A percentile compares a stretch with the other conserved stretches of the same genome.
These are phyloP conservation scores for Ceratocystis diversiconidia DNA, from an alignment of 2,329 filamentous ascomycete species.

Conservation along the genomic window DNA sequence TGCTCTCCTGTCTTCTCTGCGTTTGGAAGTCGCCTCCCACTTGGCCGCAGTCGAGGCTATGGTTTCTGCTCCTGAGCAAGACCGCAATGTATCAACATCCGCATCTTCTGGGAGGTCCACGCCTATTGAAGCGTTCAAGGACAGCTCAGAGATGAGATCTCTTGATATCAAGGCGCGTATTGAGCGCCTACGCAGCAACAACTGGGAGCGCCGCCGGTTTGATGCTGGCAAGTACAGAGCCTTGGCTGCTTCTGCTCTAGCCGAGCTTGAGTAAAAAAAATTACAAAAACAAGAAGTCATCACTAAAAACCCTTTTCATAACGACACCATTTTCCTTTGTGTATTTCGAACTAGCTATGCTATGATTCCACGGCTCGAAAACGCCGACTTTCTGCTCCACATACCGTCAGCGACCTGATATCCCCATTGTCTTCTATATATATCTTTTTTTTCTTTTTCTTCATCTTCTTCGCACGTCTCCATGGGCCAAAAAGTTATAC, in stretches of 20 bases:
- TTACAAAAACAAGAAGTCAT: neutral
- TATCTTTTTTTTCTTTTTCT: neutral
- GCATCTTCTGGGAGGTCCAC: slow-evolving; percentile 13
- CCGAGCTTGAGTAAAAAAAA: slow-evolving; percentile 30
- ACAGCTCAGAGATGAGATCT: slow-evolving; percentile 26
- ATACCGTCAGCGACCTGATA: neutral
- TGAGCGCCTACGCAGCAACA: slow-evolving; percentile 37
- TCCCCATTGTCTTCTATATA: neutral
- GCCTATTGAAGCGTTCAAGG: slow-evolving; percentile 20
- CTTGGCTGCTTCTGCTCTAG: slow-evolving; percentile 36
- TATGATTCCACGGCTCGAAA: neutral
- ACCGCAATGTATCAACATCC: slow-evolving; percentile 12
- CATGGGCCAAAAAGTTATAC: neutral
- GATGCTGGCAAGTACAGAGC: slow-evolving; percentile 39
- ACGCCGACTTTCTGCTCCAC: neutral
- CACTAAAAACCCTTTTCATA: neutral
- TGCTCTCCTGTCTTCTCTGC: slow-evolving; percentile 34
- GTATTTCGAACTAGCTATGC: neutral
- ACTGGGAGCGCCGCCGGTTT: slow-evolving; percentile 44
- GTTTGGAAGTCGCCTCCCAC: slow-evolving; percentile 36
- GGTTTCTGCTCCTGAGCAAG: slow-evolving; percentile 21
- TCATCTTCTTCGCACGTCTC: neutral
- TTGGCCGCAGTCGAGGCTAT: slow-evolving; percentile 33
- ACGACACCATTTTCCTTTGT: slow-evolving; percentile 3
- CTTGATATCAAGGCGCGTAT: slow-evolving; percentile 38